These are phyloP conservation scores for Fusarium sp. DNA, from an alignment of 2,329 filamentous ascomycete genomes.

Conservation along the genomic window DNA sequence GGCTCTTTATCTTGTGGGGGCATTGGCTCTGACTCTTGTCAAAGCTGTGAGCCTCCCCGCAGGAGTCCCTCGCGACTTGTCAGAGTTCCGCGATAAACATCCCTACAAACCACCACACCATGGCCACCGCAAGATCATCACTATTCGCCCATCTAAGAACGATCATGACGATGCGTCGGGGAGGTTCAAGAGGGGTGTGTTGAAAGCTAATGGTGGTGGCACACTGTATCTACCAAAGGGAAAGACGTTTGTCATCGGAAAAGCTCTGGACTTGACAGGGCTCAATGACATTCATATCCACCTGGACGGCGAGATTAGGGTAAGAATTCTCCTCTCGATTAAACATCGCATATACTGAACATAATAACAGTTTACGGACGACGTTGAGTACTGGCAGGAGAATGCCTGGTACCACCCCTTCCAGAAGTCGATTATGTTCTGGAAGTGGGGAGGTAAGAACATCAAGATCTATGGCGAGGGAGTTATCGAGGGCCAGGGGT, in stretches of 20 bases:
- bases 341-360: background rate
- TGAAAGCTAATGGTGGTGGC: conserved; percentile 69
- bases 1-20: background rate
- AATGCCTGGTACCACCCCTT: conserved; percentile 56
- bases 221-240: conserved; percentile 65
- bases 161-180: conserved; percentile 68
- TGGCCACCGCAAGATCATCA: conserved; percentile 23
- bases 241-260: conserved; percentile 68
- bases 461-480: conserved; percentile 71
- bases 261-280: conserved; percentile 69
- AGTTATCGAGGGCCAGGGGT: conserved; percentile 66
- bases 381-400: conserved; percentile 57
- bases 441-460: conserved; percentile 72
- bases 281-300: conserved; percentile 68
- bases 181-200: conserved; percentile 65
- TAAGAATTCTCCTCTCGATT: background rate
- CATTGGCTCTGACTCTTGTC: background rate
- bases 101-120: conserved; percentile 17
- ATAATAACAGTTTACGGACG: conserved; percentile 53
- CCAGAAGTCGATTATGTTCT: conserved; percentile 69
- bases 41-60: conserved; percentile 14
- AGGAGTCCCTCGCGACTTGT: conserved; percentile 15
- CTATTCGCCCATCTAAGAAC: conserved; percentile 54
- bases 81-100: conserved; percentile 31
- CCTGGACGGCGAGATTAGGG: conserved; percentile 66